Base-by-base conservation (phyloP, 1,284 basidiomycete species). In the Flammula alnicola region DNA sequence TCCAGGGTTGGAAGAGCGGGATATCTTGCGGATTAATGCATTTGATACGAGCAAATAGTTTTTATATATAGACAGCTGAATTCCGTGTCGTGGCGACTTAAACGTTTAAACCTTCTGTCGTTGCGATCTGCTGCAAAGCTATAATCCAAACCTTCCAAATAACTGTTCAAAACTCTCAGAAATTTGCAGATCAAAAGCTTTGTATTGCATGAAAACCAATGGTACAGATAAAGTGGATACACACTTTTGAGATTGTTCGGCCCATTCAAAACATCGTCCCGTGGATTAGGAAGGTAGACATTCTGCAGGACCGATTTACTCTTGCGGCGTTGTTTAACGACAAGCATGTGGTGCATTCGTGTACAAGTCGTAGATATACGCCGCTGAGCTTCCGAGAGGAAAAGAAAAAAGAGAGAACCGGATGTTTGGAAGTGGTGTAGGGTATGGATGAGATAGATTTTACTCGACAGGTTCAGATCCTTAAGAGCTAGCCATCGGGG, bases 271-370 rank as follows among this genome's bases (percentile, higher is more conserved):
- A 75, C 76, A 75, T 78, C 80, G 52, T 63, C 74, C 69, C 67
- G 67, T 66, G 52, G 56, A 46, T 19, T 62, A 60, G 53, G 48
- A 70, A 70, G 74, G 76, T 65, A 67, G 76, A 83, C 75, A 77
- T 76, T 85, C 81, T 84, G 80, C 80, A 63, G 71, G 68, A 62
- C 59, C 49, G 44, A 56, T 50, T 68, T 43, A 19, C 51, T 86
- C 56, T 86, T 57, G 83, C 83, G 81, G 76, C 64, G 79, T 75
- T 66, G 83, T 86, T 86, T 86, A 86, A 84, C 84, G 76, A 68
- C 74, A 62, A 68, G 75, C 78, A 78, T 68, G 67, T 67, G 54
- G 59, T 31, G 58, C 20, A 41, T 41, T 59, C 37, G 51, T 25
- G 53, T 76, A 76, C 77, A 68, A 64, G 73, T 71, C 76, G 81